Conservation (phyloP, 2,329 filamentous ascomycete genomes). For the Colletotrichum falcatum region DNA sequence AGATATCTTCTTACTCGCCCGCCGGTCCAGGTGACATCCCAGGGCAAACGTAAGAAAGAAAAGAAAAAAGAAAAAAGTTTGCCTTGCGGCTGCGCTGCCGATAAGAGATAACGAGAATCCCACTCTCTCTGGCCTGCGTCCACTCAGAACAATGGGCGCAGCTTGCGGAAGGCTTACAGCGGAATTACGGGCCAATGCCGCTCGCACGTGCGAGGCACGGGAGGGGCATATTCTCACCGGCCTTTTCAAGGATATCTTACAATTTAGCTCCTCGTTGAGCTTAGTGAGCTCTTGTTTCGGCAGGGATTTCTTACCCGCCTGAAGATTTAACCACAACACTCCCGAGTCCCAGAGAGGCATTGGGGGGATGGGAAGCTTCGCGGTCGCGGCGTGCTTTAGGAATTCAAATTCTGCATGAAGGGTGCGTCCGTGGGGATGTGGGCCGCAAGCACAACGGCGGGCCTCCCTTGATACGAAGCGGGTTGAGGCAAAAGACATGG, state of each 20-base stretch:
- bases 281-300: conserved; percentile 33
- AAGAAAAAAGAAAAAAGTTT: background rate
- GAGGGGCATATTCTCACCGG: conserved; percentile 36
- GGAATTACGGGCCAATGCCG: conserved; percentile 39
- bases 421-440: conserved; percentile 4
- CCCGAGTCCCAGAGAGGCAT: conserved; percentile 22
- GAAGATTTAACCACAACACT: conserved; percentile 29
- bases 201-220: conserved; percentile 32
- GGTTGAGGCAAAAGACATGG: background rate
- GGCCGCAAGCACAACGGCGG: background rate
- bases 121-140: too few relatives aligned
- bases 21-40: background rate
- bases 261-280: background rate
- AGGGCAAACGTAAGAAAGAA: background rate
- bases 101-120: conserved; percentile 21
- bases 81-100: conserved; percentile 4
- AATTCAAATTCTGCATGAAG: conserved; percentile 17
- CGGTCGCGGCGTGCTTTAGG: conserved; percentile 10
- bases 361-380: background rate
- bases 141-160: conserved; percentile 21
- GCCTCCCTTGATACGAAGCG: background rate
- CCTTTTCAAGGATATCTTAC: conserved; percentile 12
- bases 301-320: conserved; percentile 36
- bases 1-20: background rate
- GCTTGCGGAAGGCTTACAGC: conserved; percentile 29